Base-by-base conservation (phyloP, 2,329 filamentous ascomycete genomes). In the Aspergillus versicolor region DNA sequence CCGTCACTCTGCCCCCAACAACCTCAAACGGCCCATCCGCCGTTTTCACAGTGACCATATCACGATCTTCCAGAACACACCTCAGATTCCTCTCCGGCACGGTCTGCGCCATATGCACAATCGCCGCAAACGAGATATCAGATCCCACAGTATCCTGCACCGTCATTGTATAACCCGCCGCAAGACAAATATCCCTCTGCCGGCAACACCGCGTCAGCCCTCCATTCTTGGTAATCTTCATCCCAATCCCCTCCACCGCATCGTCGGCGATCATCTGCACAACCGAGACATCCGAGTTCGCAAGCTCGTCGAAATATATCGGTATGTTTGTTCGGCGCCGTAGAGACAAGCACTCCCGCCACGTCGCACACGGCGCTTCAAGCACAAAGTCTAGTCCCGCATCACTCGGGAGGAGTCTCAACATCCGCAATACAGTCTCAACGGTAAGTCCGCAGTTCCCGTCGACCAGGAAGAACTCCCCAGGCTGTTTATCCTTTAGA, bases 91-190 rank as follows among this genome's bases (percentile, higher is more conserved):
- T 44, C 38, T 52, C 59, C 3, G 63, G 63, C 4, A 67, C 44
- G 0, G 62, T 63, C 52, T 67, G 63, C 1, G 42, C 61, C 37
- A 65, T 37, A 52, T 66, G 61, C n/a, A 61, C 63, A 58, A 60
- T 66, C 4, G 66, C 64, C 30, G 63, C 65, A 64, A 68, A 70
- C 19, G 61, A 45, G 44, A 69, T 66, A 42, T 67, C 65, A n/a
- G 61, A 65, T 5, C 66, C 66, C 11, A 34, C 44, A 2, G 64
- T 63, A 32, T 69, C 67, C 46, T 68, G 65, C 8, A 69, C 61
- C 42, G 54, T 60, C 0, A 68, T 43, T 3, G 58, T 64, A 51
- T 66, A 63, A 6, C 63, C 64, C 11, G 63, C 63, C 6, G 64
- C 63, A n/a, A 66, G 27, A 46, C 58, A 59, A 41, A 65, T 63